These are phyloP conservation scores for Puccinia polysora DNA, from an alignment of 1,284 basidiomycete genomes.

Conservation along the genomic window DNA sequence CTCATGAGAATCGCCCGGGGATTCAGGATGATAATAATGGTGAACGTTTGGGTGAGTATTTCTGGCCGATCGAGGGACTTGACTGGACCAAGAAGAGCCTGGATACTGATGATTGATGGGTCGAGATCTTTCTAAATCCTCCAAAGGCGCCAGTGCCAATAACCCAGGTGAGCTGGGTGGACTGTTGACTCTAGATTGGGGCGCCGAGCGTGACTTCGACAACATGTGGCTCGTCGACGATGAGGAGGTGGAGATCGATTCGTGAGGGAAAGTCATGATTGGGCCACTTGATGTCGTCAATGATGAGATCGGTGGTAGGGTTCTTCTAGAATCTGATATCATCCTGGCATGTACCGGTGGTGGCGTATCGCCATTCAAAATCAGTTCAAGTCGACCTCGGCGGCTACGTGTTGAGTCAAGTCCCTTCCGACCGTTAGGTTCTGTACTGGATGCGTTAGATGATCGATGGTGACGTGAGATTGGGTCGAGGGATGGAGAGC, in stretches of 20 bases:
- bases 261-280: slow-evolving; percentile 18
- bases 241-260: background rate
- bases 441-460: slow-evolving; percentile 15
- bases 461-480: background rate
- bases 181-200: slow-evolving; percentile 35
- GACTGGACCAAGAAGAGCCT: background rate
- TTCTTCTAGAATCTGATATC: background rate
- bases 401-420: slow-evolving; percentile 8
- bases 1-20: too few species aligned
- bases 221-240: background rate
- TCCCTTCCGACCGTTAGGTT: slow-evolving; percentile 4
- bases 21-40: too few species aligned
- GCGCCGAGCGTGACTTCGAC: slow-evolving; percentile 24
- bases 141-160: slow-evolving; percentile 6
- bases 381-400: slow-evolving; percentile 24
- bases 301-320: slow-evolving; percentile 34
- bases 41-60: too few species aligned
- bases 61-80: too few species aligned
- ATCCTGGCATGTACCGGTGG: background rate
- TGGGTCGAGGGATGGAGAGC: slow-evolving; percentile 12
- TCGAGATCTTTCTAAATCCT: slow-evolving; percentile 4
- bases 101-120: slow-evolving; percentile 1
- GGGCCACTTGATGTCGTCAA: slow-evolving; percentile 15
- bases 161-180: slow-evolving; percentile 31
- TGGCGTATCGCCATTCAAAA: slow-evolving; percentile 27